Base-by-base conservation (phyloP, 768 basidiomycete species). In the Crassisporium funariophilum region DNA sequence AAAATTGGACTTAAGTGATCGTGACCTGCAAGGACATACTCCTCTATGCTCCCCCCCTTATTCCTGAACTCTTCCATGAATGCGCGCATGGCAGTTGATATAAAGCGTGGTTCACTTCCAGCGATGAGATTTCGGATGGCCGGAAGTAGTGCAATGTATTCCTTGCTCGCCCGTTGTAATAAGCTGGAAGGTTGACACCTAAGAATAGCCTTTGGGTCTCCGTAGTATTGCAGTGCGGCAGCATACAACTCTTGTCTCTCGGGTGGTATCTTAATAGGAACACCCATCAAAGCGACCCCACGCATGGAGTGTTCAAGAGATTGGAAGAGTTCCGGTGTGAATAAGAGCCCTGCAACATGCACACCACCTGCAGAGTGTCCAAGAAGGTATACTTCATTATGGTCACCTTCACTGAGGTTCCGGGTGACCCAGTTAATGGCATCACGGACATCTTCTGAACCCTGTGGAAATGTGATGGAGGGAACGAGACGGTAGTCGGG, bases 331-430 rank as follows among this genome's bases (percentile, higher is more conserved):
- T n/a, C 12, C 13, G 59, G 52, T 22, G 45, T 53, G 42, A 62
- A 42, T 2, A 62, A 31, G 21, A 52, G 34, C 20, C 51, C 52
- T 1, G 55, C 37, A 34, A 62, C 44, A 37, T 64, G 62, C 6
- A 64, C 36, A 31, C 57, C 62, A 19, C 62, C 62, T 12, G 62
- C 62, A n/a, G 62, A 64, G 49, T 64, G 62, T 2, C 49, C 60
- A 27, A 64, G 48, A 15, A 64, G 37, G 31, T 54, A 59, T 12
- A 56, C 38, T n/a, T 45, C 44, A 23, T 37, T 37, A 25, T 43
- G 17, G 21, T 56, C 51, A 10, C 40, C 43, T 36, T 45, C 50
- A 5, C 47, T 22, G 20, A 55, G 33, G 15, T 52, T 35, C 23
- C 54, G 21, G 16, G 41, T 29, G 11, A 56, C 49, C 60, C 62